phyloP scores from a whole-genome alignment of 495 filamentous ascomycete genomes.

The Tuber melanosporum region DNA sequence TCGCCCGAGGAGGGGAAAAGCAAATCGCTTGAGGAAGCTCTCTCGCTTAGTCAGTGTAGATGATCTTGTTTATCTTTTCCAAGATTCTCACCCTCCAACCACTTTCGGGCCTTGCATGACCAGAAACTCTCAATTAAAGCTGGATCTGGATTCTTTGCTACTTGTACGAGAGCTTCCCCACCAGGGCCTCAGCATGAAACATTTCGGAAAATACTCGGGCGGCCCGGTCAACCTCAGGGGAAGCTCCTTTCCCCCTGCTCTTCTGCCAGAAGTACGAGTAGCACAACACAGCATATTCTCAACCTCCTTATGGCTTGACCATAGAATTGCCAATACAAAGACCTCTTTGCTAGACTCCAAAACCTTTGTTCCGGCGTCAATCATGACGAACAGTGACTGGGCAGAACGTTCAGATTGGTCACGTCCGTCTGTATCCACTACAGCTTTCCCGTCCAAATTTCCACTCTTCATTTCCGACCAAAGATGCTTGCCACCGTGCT shows the following conservation, averaged over 20 bases:
- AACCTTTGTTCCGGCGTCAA: not conserved
- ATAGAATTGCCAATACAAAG: not conserved
- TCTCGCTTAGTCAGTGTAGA: not conserved
- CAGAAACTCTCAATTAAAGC: not conserved
- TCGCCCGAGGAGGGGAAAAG: not conserved
- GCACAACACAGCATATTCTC: not conserved
- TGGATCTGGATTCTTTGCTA: not conserved
- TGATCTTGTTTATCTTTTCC: not conserved
- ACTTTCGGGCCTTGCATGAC: not conserved
- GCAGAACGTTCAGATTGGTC: not conserved
- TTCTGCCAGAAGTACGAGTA: not conserved
- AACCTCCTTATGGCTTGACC: not conserved
- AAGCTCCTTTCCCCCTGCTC: not conserved
- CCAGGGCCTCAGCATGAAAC: constrained; percentile 1
- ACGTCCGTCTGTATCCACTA: not conserved
- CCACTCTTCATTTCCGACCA: not conserved
- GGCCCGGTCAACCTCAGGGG: not conserved
- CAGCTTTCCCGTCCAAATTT: constrained; percentile 4
- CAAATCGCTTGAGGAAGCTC: not conserved
- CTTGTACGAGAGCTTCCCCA: not conserved
- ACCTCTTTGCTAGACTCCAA: not conserved
- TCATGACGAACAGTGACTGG: not conserved
- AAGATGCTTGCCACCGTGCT: not conserved
- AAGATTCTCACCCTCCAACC: not conserved
- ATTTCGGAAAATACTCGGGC: not conserved